These are phyloP conservation scores for Carex littledalei DNA, from an alignment of 176 grass and related monocot species.

Conservation along the genomic window DNA sequence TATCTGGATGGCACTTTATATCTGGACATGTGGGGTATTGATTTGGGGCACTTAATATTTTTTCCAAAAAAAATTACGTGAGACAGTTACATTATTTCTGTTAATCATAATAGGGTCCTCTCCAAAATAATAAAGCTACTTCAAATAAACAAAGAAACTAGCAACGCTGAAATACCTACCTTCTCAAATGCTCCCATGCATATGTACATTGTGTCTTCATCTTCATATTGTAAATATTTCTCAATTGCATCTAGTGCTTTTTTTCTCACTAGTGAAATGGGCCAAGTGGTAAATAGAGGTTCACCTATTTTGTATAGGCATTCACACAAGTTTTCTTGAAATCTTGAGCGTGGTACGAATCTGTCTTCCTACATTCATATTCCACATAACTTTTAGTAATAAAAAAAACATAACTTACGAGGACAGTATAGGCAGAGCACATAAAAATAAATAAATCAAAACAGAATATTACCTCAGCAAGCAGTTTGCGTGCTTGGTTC, in stretches of 20 bases:
- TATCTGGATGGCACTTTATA: neutral
- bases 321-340: slow-evolving; percentile 47
- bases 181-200: slow-evolving; percentile 55
- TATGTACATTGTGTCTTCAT: slow-evolving; percentile 55
- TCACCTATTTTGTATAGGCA: slow-evolving; percentile 61
- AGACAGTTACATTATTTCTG: neutral
- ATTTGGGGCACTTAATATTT: too few species aligned
- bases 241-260: slow-evolving; percentile 39
- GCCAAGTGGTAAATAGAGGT: slow-evolving; percentile 53
- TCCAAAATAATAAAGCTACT: neutral
- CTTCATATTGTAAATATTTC: slow-evolving; percentile 71
- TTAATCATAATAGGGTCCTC: neutral
- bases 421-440: neutral
- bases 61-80: neutral
- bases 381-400: neutral
- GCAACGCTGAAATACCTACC: slow-evolving; percentile 24
- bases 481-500: slow-evolving; percentile 49
- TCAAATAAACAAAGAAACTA: neutral
- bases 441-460: slow-evolving; percentile 16
- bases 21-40: too few species aligned
- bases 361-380: slow-evolving; percentile 47
- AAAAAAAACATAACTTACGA: slow-evolving; percentile 14
- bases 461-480: slow-evolving; percentile 36
- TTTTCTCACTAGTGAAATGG: slow-evolving; percentile 45
- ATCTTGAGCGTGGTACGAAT: slow-evolving; percentile 43